These are phyloP conservation scores for Russula brevipes DNA, from an alignment of 768 basidiomycete genomes.

Conservation along the genomic window DNA sequence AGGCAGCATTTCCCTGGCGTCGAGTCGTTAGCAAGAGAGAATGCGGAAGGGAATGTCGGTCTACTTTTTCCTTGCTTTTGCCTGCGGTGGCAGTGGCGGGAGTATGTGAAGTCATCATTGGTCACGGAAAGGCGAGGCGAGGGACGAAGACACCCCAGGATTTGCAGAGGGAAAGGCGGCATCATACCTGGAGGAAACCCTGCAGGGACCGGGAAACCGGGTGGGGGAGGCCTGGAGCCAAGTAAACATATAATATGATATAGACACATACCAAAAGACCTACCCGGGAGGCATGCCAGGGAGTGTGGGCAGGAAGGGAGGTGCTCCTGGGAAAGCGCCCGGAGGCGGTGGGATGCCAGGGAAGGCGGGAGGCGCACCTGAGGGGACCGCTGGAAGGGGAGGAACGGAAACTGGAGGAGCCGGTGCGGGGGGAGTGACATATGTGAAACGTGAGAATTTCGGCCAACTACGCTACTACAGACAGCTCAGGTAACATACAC, in stretches of 20 bases:
- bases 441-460: too few relatives aligned
- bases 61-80: slow-evolving; percentile 8
- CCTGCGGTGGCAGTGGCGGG: neutral
- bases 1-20: slow-evolving; percentile 76
- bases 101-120: neutral
- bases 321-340: slow-evolving; percentile 37
- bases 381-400: slow-evolving; percentile 38
- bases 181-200: slow-evolving; percentile 31
- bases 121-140: too few relatives aligned
- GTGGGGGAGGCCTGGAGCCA: slow-evolving; percentile 29
- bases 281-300: slow-evolving; percentile 38
- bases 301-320: slow-evolving; percentile 32
- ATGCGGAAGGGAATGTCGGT: neutral
- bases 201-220: slow-evolving; percentile 34
- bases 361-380: slow-evolving; percentile 39
- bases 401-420: slow-evolving; percentile 28
- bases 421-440: slow-evolving; percentile 42
- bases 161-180: slow-evolving; percentile 26
- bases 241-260: slow-evolving; percentile 37
- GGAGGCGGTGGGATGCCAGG: slow-evolving; percentile 44
- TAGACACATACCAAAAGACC: slow-evolving; percentile 31
- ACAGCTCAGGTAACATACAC: too few relatives aligned
- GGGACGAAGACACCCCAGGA: too few relatives aligned
- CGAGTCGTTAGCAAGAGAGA: neutral
- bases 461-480: too few relatives aligned